phyloP scores from a whole-genome alignment of 108 stramenopile genomes.

The Craspedostauros australis region DNA sequence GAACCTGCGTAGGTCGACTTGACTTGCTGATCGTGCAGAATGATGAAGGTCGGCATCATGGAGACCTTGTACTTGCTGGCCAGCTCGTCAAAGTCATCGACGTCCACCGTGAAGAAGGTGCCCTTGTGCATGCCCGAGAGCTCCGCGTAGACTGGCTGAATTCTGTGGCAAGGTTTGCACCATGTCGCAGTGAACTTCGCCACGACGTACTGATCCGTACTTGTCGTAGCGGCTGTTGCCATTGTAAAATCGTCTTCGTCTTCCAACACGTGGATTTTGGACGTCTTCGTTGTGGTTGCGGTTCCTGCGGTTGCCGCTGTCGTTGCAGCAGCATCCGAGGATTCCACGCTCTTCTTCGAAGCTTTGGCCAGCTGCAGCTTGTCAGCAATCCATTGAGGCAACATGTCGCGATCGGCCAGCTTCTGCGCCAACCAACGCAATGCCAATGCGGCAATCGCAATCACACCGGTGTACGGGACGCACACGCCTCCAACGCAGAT shows the following conservation, averaged over 20 bases:
- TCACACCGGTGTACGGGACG: conserved; percentile 73
- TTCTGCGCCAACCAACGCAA: conserved; percentile 44
- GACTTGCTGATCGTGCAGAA: conserved; percentile 23
- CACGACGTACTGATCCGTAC: conserved; percentile 23
- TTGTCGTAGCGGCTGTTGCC: conserved; percentile 1
- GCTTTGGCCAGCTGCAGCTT: conserved; percentile 17
- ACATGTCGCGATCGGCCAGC: conserved; percentile 26
- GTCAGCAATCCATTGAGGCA: conserved; percentile 42
- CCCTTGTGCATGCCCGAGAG: conserved; percentile 27
- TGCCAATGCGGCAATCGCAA: conserved; percentile 53
- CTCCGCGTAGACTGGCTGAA: conserved; percentile 55
- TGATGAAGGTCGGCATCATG: conserved; percentile 86
- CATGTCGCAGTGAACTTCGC: conserved; percentile 83
- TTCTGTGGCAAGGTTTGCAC: conserved; percentile 81
- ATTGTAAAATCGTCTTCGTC: not conserved
- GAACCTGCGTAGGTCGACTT: conserved; percentile 21
- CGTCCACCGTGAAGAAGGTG: conserved; percentile 54
- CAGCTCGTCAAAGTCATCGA: conserved; percentile 74
- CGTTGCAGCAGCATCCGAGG: not conserved
- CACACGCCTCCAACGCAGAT: conserved; percentile 80
- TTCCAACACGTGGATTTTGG: not conserved
- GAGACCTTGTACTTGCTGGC: conserved; percentile 48
- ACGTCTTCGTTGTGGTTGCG: not conserved
- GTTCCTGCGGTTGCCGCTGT: not conserved
- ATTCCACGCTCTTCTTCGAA: conserved; percentile 2